Evolutionary conservation across 2,329 filamentous ascomycete genomes (phyloP), one percentile per base, ranked within the genome.

Genomic region (Dothidotthia symphoricarpi): DNA sequence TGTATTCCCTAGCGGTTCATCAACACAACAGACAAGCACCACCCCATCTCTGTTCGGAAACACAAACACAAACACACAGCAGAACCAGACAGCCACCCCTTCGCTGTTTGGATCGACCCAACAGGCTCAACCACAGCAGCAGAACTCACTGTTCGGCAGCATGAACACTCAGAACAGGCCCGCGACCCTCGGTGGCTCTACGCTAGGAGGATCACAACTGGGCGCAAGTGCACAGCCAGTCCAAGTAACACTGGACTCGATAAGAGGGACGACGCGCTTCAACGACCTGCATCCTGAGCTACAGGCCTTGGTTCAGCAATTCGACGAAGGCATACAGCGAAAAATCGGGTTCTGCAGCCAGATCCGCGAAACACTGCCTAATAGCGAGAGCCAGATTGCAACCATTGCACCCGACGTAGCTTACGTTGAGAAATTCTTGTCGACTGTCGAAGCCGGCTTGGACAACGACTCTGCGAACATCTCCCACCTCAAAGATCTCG

Each of bases 261-360:
- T 97, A 43, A 82, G 88, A 35, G 85, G 86, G 12, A 95, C 90
- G 0, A 95, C 89, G 3, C 87, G 93, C 45, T 96, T 93, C 72
- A 88, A 89, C 61, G 91, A 95, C 66, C 82, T 95, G 17, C 81
- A 86, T 43, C 85, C 91, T 51, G 81, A 87, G 19, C 74, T 95
- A 12, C 88, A 95, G 60, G 80, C 82, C 46, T 73, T 88, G 51
- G 86, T 98, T 45, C 81, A 87, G 46, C 70, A 75, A 8, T 81
- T 95, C 47, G 91, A 98, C 67, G 78, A 80, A 41, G 81, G 84
- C 49, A 91, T 98, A 53, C 80, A 88, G 55, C 76, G 78, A 36
- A 88, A 93, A 61, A 89, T 95, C 57, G 66, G 72, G 42, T 83
- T 85, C 66, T 84, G 87, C 60, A 81, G 85, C 52, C 81, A 94